phyloP scores from a whole-genome alignment of 768 basidiomycete genomes.

The Rickenella mellea region DNA sequence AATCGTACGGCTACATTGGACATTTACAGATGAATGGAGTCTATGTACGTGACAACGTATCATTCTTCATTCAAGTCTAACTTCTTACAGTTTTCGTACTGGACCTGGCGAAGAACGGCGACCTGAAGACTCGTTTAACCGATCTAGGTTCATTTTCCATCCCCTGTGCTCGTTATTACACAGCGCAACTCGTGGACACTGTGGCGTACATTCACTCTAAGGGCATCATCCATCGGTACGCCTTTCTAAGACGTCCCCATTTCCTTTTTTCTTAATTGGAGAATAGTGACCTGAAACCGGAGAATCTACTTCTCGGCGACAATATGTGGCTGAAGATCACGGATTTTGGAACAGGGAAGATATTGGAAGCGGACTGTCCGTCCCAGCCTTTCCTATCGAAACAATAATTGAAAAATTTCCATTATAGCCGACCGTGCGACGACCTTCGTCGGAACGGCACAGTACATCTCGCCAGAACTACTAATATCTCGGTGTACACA shows the following conservation, averaged over 20 bases:
- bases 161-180: conserved; percentile 70
- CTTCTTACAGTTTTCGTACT: conserved; percentile 43
- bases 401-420: conserved; percentile 14
- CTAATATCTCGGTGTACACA: conserved; percentile 65
- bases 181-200: conserved; percentile 84
- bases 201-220: conserved; percentile 85
- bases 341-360: conserved; percentile 91
- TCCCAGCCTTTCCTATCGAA: conserved; percentile 5
- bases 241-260: not conserved
- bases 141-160: conserved; percentile 82
- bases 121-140: conserved; percentile 63
- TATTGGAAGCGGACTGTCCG: conserved; percentile 50
- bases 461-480: conserved; percentile 85
- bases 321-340: conserved; percentile 87
- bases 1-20: conserved; percentile 70
- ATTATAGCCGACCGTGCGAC: conserved; percentile 41
- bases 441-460: conserved; percentile 84
- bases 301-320: conserved; percentile 84
- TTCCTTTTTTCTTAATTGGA: conserved; percentile 3
- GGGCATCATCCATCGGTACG: conserved; percentile 79
- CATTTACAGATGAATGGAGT: conserved; percentile 79
- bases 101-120: conserved; percentile 69
- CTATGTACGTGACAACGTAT: conserved; percentile 56
- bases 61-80: not conserved
- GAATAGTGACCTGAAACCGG: conserved; percentile 67